Evolutionary conservation across 495 filamentous ascomycete species (phyloP).

Genomic region (Xylaria telfairii): DNA sequence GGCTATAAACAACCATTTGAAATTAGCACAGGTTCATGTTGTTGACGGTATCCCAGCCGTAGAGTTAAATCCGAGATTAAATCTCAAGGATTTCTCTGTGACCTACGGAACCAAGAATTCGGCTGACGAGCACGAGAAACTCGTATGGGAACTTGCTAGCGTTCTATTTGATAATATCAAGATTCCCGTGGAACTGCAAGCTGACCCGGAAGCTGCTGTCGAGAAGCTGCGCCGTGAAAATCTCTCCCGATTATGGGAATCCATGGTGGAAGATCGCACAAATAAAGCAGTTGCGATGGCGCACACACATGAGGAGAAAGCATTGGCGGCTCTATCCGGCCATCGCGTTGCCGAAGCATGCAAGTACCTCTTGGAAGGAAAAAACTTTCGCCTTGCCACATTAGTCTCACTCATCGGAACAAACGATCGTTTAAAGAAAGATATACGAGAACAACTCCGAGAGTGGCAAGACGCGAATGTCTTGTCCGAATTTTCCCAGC

Average conservation of each 20-base stretch:
- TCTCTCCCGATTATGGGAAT: conserved; percentile 66
- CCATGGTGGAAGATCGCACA: conserved; percentile 64
- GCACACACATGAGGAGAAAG: conserved; percentile 75
- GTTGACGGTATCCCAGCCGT: conserved; percentile 55
- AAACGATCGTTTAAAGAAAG: conserved; percentile 65
- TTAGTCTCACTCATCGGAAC: conserved; percentile 80
- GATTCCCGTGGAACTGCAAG: conserved; percentile 54
- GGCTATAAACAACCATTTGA: conserved; percentile 33
- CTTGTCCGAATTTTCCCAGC: conserved; percentile 83
- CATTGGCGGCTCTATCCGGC: conserved; percentile 77
- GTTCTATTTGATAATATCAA: conserved; percentile 81
- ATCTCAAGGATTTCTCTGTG: conserved; percentile 39
- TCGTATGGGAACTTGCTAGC: conserved; percentile 77
- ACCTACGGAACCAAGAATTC: conserved; percentile 31
- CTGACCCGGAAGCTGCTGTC: conserved; percentile 40
- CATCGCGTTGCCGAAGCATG: conserved; percentile 83
- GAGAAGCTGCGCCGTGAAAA: conserved; percentile 56
- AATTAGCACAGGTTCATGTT: conserved; percentile 33
- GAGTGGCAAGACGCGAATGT: conserved; percentile 82
- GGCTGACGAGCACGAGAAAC: conserved; percentile 60
- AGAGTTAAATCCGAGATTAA: conserved; percentile 35
- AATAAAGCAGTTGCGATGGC: conserved; percentile 57
- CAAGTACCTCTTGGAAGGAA: conserved; percentile 70
- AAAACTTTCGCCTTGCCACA: conserved; percentile 81
- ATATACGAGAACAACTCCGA: conserved; percentile 78